Evolutionary conservation across 176 grass and related monocot genomes (phyloP), one percentile per base, ranked within the genome.

Genomic region (Oryza coarctata): DNA sequence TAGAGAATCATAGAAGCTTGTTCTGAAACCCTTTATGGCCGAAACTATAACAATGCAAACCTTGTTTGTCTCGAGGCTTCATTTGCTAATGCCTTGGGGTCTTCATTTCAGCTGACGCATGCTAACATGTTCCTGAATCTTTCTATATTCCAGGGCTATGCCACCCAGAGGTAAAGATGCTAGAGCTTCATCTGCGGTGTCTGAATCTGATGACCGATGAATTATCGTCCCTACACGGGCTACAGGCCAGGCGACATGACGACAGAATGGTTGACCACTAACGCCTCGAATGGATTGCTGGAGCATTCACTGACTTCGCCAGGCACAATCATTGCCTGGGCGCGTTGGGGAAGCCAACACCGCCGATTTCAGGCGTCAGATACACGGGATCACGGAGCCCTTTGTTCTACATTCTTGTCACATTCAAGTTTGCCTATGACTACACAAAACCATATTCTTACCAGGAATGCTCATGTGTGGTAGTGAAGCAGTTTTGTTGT

Each of bases 121-220:
- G 43, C 82, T 89, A 81, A 89, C 80, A 31, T 17, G 18, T 66
- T 77, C 75, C n/a, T 31, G 65, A 68, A 71, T 62, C 50, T 63
- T 31, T 40, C 12, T 70, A n/a, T n/a, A n/a, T n/a, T 68, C 72
- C 83, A 96, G 97, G 97, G 62, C 83, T 99, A 55, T 99, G 97
- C 85, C 75, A 94, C 18, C 93, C 93, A 40, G 97, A 94, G 57
- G 88, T 86, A 30, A 99, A 96, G 87, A 96, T 99, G 97, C 80
- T 92, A 33, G 85, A 99, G 83, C 97, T 99, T 68, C 97, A 99
- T 77, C 80, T 43, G 85, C 77, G 55, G 58, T 84, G 14, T 80
- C 87, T 1, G 86, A 84, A 27, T 77, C 85, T 9, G 87, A 90
- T 31, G 82, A 78, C 80, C 78, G 75, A 86, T 82, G 74, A 86